Evolutionary conservation across 2,329 filamentous ascomycete species (phyloP).

Genomic region (Fusarium lyarnte): DNA sequence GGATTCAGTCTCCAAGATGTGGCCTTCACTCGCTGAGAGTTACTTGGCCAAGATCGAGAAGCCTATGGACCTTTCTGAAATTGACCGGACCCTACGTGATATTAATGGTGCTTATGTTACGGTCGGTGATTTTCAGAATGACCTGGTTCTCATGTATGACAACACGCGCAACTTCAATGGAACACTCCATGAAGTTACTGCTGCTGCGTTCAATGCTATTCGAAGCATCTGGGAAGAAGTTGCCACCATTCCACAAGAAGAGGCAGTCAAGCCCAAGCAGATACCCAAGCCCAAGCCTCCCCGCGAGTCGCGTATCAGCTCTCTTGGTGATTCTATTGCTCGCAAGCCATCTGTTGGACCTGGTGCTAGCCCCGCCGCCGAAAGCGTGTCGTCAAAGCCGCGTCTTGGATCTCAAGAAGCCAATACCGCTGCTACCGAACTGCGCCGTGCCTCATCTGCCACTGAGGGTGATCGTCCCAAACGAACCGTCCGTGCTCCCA

Average conservation of each 20-base stretch:
- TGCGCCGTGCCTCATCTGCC: conserved; percentile 81
- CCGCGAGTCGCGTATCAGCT: conserved; percentile 47
- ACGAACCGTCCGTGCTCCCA: conserved; percentile 91
- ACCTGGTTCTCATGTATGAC: conserved; percentile 79
- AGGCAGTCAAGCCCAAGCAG: conserved; percentile 67
- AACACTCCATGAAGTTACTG: conserved; percentile 75
- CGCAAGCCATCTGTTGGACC: conserved; percentile 46
- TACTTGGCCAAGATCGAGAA: conserved; percentile 74
- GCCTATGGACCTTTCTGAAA: conserved; percentile 85
- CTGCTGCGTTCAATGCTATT: conserved; percentile 63
- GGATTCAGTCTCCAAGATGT: conserved; percentile 79
- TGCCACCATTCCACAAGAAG: conserved; percentile 56
- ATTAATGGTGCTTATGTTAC: conserved; percentile 68
- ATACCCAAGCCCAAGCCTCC: conserved; percentile 52
- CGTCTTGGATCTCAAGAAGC: conserved; percentile 30
- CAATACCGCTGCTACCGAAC: conserved; percentile 30
- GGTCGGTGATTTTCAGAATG: conserved; percentile 76
- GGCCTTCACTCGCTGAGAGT: conserved; percentile 79
- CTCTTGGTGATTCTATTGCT: conserved; percentile 37
- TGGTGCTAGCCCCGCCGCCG: conserved; percentile 43
- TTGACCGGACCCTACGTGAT: conserved; percentile 82
- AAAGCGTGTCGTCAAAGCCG: conserved; percentile 33
- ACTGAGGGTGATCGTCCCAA: conserved; percentile 84
- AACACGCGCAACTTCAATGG: conserved; percentile 90
- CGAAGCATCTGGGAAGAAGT: conserved; percentile 62